These are phyloP conservation scores for Nannochloris sp. DNA, from an alignment of 139 green algal genomes.

Conservation along the genomic window DNA sequence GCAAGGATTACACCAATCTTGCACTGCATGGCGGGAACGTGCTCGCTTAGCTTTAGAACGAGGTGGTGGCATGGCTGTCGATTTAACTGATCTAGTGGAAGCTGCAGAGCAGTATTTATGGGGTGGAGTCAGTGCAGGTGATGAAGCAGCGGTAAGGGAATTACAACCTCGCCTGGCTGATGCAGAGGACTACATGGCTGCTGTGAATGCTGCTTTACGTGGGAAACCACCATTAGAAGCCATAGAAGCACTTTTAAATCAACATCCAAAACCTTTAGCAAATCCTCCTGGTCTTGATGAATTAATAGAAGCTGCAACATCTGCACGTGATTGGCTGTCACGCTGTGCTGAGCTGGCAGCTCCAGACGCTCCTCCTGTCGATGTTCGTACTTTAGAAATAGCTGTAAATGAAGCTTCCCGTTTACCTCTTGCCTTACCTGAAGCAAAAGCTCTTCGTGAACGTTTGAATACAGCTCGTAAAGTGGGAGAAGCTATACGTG, in stretches of 20 bases:
- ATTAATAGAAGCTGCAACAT: constrained; percentile 17
- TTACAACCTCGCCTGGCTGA: background rate
- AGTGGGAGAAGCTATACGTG: constrained; percentile 25
- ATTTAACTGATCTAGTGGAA: constrained; percentile 34
- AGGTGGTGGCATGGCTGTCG: constrained; percentile 18
- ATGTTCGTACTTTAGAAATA: constrained; percentile 30
- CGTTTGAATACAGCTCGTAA: constrained; percentile 25
- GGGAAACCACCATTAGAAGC: constrained; percentile 24
- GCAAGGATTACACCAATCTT: background rate
- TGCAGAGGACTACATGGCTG: constrained; percentile 13
- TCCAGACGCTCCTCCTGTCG: background rate
- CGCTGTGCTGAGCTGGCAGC: background rate
- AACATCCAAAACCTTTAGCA: constrained; percentile 14
- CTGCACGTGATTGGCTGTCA: constrained; percentile 9
- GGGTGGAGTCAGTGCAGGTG: constrained; percentile 22
- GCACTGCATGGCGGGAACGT: constrained; percentile 9
- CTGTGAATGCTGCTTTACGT: constrained; percentile 19
- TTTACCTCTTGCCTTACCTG: constrained; percentile 27
- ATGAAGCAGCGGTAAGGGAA: background rate
- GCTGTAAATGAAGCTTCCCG: constrained; percentile 22
- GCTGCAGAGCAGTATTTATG: constrained; percentile 47
- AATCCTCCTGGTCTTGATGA: constrained; percentile 6
- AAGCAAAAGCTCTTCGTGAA: constrained; percentile 31
- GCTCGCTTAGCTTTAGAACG: constrained; percentile 11
- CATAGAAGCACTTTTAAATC: constrained; percentile 32